These are phyloP conservation scores for Ascochyta lentis DNA, from an alignment of 2,329 filamentous ascomycete species.

Conservation along the genomic window DNA sequence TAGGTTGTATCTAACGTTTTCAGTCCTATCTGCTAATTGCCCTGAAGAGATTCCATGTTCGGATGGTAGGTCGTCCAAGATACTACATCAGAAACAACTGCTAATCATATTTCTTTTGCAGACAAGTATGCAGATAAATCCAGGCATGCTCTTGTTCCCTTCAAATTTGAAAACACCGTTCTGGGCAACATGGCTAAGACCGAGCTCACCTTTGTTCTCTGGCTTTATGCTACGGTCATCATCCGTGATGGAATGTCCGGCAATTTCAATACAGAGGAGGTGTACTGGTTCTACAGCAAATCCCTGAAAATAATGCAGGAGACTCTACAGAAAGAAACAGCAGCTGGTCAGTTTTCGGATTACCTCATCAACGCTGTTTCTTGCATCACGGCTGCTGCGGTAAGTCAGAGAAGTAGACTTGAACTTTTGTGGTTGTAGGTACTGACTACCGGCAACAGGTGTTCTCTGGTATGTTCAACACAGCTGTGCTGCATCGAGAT, in stretches of 20 bases:
- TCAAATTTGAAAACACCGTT: conserved; percentile 27
- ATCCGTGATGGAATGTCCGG: conserved; percentile 26
- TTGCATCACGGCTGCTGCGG: conserved; percentile 30
- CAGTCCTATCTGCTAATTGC: conserved; percentile 27
- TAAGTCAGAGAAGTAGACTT: conserved; percentile 8
- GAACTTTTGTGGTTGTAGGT: too few relatives aligned
- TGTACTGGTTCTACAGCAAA: conserved; percentile 23
- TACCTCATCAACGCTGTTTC: conserved; percentile 22
- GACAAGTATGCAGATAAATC: conserved; percentile 29
- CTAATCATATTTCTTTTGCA: neutral
- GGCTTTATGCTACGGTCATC: conserved; percentile 28
- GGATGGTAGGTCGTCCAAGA: conserved; percentile 14
- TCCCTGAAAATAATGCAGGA: conserved; percentile 25
- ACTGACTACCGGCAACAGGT: conserved; percentile 1
- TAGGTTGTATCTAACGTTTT: neutral
- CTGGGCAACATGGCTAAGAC: conserved; percentile 27
- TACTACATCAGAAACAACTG: neutral
- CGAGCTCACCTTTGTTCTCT: conserved; percentile 27
- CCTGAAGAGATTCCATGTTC: conserved; percentile 30
- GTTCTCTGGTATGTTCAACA: conserved; percentile 25
- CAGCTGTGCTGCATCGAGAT: conserved; percentile 27
- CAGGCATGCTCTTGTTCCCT: conserved; percentile 11
- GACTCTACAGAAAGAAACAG: conserved; percentile 18
- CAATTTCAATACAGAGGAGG: conserved; percentile 21
- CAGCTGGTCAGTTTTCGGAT: conserved; percentile 20